phyloP scores from a whole-genome alignment of 2,329 filamentous ascomycete species.

The Parascedosporium putredinis region DNA sequence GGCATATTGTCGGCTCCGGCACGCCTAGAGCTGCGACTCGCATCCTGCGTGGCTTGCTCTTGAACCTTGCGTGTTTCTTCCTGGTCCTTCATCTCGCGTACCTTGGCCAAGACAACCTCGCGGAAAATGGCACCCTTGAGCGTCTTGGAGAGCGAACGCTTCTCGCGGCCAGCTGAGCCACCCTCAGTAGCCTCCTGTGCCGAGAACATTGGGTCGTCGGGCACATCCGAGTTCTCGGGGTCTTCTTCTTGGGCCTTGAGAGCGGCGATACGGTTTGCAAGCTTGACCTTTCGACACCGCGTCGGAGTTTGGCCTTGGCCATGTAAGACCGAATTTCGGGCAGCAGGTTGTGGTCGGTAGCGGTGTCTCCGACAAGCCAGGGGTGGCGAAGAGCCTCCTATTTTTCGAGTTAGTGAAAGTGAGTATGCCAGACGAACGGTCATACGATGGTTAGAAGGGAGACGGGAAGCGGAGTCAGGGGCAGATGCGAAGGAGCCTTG shows the following conservation, averaged over 20 bases:
- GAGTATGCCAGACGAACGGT: no score
- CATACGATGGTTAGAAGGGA: constrained; percentile 6
- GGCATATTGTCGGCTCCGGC: no score
- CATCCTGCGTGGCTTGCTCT: constrained; percentile 44
- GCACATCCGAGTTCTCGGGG: constrained; percentile 62
- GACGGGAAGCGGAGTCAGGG: constrained; percentile 1
- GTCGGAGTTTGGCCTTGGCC: constrained; percentile 78
- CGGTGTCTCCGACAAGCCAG: constrained; percentile 86
- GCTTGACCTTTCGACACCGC: constrained; percentile 94
- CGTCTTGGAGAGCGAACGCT: constrained; percentile 36
- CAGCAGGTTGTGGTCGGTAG: constrained; percentile 91
- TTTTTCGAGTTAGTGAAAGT: no score
- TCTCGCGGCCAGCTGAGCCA: constrained; percentile 11
- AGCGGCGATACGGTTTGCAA: constrained; percentile 88
- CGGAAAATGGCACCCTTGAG: constrained; percentile 71
- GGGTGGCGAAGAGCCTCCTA: constrained; percentile 69
- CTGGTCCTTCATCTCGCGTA: constrained; percentile 81
- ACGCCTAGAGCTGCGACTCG: no score
- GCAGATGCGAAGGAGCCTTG: constrained; percentile 4
- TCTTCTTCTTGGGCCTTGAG: constrained; percentile 91
- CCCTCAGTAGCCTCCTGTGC: constrained; percentile 25
- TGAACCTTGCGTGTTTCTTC: constrained; percentile 63
- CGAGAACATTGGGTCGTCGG: constrained; percentile 49
- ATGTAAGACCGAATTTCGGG: constrained; percentile 94
- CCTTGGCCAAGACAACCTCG: constrained; percentile 89